Conservation (phyloP, 768 basidiomycete species). For the Lactarius deliciosus region DNA sequence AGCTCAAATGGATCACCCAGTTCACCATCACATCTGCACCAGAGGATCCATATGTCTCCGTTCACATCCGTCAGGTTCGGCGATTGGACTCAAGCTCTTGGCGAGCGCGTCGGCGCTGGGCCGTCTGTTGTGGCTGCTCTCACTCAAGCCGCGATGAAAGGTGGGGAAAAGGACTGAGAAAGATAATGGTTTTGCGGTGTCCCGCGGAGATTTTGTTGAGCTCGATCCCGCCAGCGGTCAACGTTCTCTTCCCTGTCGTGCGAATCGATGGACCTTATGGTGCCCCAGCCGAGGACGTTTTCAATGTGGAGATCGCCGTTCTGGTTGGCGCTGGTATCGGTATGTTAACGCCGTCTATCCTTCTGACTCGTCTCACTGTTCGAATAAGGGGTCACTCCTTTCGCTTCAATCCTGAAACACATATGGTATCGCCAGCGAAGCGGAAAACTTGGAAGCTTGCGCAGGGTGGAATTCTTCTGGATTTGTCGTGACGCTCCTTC, state of each 20-base stretch:
- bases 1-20: conserved; percentile 40
- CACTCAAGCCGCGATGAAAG: conserved; percentile 78
- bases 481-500: conserved; percentile 91
- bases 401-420: conserved; percentile 92
- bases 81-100: conserved; percentile 81
- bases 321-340: conserved; percentile 94
- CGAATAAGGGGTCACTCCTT: conserved; percentile 79
- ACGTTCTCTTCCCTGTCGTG: conserved; percentile 65
- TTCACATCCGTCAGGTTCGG: conserved; percentile 95
- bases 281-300: conserved; percentile 90
- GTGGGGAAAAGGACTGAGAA: conserved; percentile 60
- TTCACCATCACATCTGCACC: conserved; percentile 96
- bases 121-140: conserved; percentile 74
- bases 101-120: conserved; percentile 81
- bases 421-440: conserved; percentile 92
- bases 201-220: conserved; percentile 81
- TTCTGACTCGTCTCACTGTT: conserved; percentile 8
- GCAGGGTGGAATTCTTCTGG: conserved; percentile 95
- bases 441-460: conserved; percentile 73
- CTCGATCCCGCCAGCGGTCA: conserved; percentile 53
- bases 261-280: conserved; percentile 92
- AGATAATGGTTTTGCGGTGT: conserved; percentile 39
- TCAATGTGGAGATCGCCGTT: conserved; percentile 82
- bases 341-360: conserved; percentile 32
- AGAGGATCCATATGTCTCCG: conserved; percentile 87